Evolutionary conservation across 371 early-diverging fungal genomes (phyloP).

Genomic region (Syncephalastrum racemosum): DNA sequence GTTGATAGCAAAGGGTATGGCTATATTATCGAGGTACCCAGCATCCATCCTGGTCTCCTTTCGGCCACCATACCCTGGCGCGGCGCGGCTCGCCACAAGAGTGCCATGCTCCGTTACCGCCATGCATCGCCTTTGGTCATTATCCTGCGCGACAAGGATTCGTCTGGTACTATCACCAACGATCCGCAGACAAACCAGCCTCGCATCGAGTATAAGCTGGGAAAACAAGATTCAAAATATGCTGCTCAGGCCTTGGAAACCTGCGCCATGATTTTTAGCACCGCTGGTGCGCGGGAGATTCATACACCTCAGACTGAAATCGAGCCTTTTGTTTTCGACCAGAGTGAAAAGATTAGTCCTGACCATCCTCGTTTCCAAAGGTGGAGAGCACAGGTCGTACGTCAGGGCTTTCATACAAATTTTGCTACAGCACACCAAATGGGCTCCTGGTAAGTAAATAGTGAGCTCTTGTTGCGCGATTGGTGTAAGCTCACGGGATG

Average conservation of each 20-base stretch:
- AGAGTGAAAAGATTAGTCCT: slow-evolving; percentile 22
- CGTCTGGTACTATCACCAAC: slow-evolving; percentile 21
- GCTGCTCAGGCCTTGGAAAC: slow-evolving; percentile 46
- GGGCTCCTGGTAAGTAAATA: slow-evolving; percentile 53
- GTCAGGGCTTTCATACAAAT: slow-evolving; percentile 17
- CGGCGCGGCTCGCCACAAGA: slow-evolving; percentile 49
- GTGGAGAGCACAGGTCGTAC: slow-evolving; percentile 17
- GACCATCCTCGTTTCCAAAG: slow-evolving; percentile 26
- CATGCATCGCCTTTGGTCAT: slow-evolving; percentile 47
- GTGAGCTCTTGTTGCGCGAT: neutral
- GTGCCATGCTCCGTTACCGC: slow-evolving; percentile 41
- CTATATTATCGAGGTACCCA: slow-evolving; percentile 50
- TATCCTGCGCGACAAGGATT: slow-evolving; percentile 67
- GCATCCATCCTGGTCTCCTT: slow-evolving; percentile 42
- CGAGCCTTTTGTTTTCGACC: slow-evolving; percentile 32
- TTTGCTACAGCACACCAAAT: slow-evolving; percentile 54
- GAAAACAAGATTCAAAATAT: slow-evolving; percentile 46
- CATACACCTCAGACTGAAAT: slow-evolving; percentile 42
- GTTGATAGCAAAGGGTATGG: slow-evolving; percentile 22
- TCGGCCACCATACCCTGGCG: slow-evolving; percentile 47
- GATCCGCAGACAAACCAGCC: slow-evolving; percentile 13
- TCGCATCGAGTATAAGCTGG: slow-evolving; percentile 39
- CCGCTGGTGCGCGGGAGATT: slow-evolving; percentile 68
- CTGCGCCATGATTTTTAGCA: slow-evolving; percentile 49
- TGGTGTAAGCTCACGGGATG: neutral